phyloP scores from a whole-genome alignment of 2,329 filamentous ascomycete species.

The Dothistroma septosporum region DNA sequence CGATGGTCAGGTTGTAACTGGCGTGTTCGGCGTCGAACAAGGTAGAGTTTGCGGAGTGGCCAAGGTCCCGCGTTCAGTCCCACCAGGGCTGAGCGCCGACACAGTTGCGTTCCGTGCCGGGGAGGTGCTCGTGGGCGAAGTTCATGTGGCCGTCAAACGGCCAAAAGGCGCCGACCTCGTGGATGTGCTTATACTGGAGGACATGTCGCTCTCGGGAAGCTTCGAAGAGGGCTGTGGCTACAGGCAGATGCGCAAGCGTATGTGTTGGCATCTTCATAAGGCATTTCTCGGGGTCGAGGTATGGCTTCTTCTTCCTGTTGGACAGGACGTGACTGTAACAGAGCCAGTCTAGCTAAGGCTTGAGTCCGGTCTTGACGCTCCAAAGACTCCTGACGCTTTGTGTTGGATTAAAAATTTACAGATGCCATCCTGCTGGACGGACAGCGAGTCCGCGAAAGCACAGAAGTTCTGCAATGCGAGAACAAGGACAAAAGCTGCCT shows the following conservation, averaged over 20 bases:
- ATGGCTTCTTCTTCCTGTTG: neutral
- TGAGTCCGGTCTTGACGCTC: too few relatives aligned
- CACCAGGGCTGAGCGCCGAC: slow-evolving; percentile 25
- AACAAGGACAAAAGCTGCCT: too few relatives aligned
- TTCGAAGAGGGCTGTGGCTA: slow-evolving; percentile 3
- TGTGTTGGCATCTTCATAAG: neutral
- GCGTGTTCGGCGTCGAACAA: neutral
- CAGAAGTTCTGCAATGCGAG: too few relatives aligned
- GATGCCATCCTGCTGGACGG: too few relatives aligned
- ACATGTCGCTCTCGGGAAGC: slow-evolving; percentile 1
- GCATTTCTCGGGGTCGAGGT: slow-evolving; percentile 4
- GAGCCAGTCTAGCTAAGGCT: too few relatives aligned
- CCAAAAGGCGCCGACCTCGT: slow-evolving; percentile 28
- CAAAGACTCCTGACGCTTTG: too few relatives aligned
- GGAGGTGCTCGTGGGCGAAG: slow-evolving; percentile 41
- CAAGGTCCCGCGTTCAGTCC: slow-evolving; percentile 4
- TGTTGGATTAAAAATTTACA: too few relatives aligned
- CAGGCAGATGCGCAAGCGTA: neutral
- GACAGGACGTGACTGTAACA: slow-evolving; percentile 3
- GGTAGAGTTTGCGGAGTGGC: neutral
- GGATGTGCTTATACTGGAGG: neutral
- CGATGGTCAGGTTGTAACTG: neutral
- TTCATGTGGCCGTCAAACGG: slow-evolving; percentile 43
- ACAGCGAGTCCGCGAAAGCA: too few relatives aligned
- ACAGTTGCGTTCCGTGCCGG: slow-evolving; percentile 42